Base-by-base conservation (phyloP, 805 yeast genomes). In the Novakomyces olei region DNA sequence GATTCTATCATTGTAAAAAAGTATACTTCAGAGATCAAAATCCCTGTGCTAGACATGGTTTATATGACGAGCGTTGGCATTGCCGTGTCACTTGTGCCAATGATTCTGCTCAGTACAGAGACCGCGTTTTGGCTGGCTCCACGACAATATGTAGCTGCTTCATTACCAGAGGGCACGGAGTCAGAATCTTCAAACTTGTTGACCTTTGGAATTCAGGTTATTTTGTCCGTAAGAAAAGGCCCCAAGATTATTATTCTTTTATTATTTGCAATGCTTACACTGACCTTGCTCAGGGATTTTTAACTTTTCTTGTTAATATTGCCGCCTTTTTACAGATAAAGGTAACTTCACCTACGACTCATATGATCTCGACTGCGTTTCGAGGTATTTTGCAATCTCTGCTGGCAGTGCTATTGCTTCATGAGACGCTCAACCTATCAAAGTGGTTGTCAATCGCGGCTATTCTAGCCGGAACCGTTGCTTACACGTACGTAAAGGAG, bases 261-360 rank as follows among this genome's bases (percentile, higher is more conserved):
- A n/a, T n/a, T n/a, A n/a, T n/a, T n/a, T n/a, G n/a, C n/a, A n/a
- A n/a, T n/a, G n/a, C n/a, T n/a, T n/a, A n/a, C n/a, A n/a, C n/a
- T n/a, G n/a, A n/a, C n/a, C n/a, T n/a, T n/a, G n/a, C n/a, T n/a
- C n/a, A n/a, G n/a, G n/a, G n/a, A n/a, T n/a, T n/a, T n/a, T 19
- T 27, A 5, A 22, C 20, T 14, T 30, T 30, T 15, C 23, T 19
- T 8, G n/a, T 30, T 15, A 30, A 20, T 19, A 18, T 30, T 10
- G 33, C 33, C 10, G 24, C 33, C n/a, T 30, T 30, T 23, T 23
- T 27, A n/a, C 33, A 30, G 16, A 30, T 30, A 17, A 22, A 20
- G n/a, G 33, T 30, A 10, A 30, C 33, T 5, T 30, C 33, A 5
- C 33, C 33, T 10, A 25, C 23, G 8, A 19, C 33, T n/a, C 23